Base-by-base conservation (phyloP, 1,284 basidiomycete species). In the Coniferiporia weirii region DNA sequence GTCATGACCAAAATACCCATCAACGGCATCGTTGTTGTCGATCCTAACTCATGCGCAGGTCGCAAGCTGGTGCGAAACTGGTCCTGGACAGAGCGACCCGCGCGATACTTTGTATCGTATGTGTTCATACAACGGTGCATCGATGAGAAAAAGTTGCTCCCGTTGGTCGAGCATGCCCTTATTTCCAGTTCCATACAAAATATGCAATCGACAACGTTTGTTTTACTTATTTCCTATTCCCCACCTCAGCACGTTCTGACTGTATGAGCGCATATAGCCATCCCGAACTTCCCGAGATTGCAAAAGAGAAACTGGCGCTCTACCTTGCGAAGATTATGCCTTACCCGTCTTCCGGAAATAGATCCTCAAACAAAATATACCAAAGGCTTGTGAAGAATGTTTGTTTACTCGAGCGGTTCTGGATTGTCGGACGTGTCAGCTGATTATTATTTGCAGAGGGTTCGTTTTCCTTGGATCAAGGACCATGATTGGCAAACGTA, bases 31-130 rank as follows among this genome's bases (percentile, higher is more conserved):
- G 60, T 61, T 27, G 22, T 61, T 27, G 20, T 61, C 13, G 55
- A 61, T 40, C 55, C 54, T 12, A 48, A 48, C 9, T 56, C 53
- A 3, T 32, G 32, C 19, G 17, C 50, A 17, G 60, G 60, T 0
- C 12, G 50, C n/a, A 48, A 53, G 10, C 32, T 61, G 2, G 36
- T 61, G 19, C 32, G 17, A 10, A 43, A 50, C 15, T 61, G 60
- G 60, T 44, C 43, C 3, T 57, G 60, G 60, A 49, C 35, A 4
- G 60, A 57, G 19, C 55, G 60, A 13, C 55, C 60, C 3, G 56
- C 27, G 19, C 40, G 60, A 5, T 19, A 43, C 43, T 57, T 61
- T 45, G 60, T 61, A 15, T 35, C 55, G 27, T 57, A 53, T 46
- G 20, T 40, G 3, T 61, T 56, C 34, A 20, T 61, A 7, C 40